A percentile compares a stretch with the other conserved stretches of the same genome.
Evolutionary conservation across 768 basidiomycete species (phyloP).

Genomic region (Cystobasidium ongulense): DNA sequence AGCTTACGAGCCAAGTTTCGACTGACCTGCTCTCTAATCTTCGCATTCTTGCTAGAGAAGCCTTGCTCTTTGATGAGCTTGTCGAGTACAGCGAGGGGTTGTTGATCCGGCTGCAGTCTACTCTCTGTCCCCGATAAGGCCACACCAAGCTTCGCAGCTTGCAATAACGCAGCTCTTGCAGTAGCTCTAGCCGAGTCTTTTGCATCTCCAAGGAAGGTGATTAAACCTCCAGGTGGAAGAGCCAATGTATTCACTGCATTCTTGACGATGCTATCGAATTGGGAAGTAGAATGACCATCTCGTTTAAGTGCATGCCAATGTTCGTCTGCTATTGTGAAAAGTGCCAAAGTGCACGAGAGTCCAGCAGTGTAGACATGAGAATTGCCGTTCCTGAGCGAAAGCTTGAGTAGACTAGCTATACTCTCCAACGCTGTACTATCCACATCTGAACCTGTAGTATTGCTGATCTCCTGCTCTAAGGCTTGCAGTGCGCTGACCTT

Average conservation of each 20-base stretch:
- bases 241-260: background rate
- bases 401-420: slow-evolving; percentile 7
- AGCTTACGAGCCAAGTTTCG: background rate
- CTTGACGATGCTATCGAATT: background rate
- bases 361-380: background rate
- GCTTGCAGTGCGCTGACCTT: slow-evolving; percentile 21
- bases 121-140: background rate
- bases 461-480: background rate
- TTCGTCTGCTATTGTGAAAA: background rate
- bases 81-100: slow-evolving; percentile 58
- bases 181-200: background rate
- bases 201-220: slow-evolving; percentile 5
- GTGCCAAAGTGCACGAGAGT: background rate
- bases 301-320: background rate
- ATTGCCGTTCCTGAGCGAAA: slow-evolving; percentile 25
- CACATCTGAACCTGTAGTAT: background rate
- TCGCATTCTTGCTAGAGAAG: slow-evolving; percentile 71
- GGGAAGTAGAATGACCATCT: background rate
- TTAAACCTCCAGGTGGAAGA: slow-evolving; percentile 21
- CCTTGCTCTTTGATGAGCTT: slow-evolving; percentile 63
- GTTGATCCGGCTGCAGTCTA: slow-evolving; percentile 62
- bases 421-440: background rate
- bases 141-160: slow-evolving; percentile 43
- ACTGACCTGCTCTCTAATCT: slow-evolving; percentile 75
- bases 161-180: background rate